Evolutionary conservation across 75 land plant species (phyloP).

Genomic region (Azolla pinnata): DNA sequence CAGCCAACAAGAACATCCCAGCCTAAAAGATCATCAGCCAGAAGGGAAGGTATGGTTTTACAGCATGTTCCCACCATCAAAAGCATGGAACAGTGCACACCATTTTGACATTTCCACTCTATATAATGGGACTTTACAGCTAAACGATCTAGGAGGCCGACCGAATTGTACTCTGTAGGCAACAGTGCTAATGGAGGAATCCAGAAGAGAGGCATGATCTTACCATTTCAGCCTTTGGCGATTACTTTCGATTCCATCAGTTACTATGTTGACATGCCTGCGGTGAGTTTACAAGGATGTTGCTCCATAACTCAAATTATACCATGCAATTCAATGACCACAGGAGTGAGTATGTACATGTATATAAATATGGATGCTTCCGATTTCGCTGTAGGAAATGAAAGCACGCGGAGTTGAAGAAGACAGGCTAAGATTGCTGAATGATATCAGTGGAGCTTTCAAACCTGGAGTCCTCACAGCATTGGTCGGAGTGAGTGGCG

Average conservation of each 20-base stretch:
- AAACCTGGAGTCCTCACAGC: slow-evolving; percentile 38
- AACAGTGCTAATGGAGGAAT: not conserved
- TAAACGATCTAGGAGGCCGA: not conserved
- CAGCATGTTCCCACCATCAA: not conserved
- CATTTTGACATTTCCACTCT: not conserved
- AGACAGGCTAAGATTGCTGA: slow-evolving; percentile 15
- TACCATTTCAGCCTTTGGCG: slow-evolving; percentile 49
- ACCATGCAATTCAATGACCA: not conserved
- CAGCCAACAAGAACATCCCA: slow-evolving; percentile 5
- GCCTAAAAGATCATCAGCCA: no score
- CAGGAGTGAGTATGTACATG: not conserved
- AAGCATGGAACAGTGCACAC: not conserved
- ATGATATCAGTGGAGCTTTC: slow-evolving; percentile 32
- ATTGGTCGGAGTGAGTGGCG: slow-evolving; percentile 43
- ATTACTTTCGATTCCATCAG: slow-evolving; percentile 44
- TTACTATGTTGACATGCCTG: slow-evolving; percentile 57
- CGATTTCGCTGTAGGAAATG: slow-evolving; percentile 36
- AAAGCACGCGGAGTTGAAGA: slow-evolving; percentile 26
- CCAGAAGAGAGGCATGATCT: slow-evolving; percentile 27
- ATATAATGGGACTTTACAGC: not conserved
- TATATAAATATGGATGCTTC: not conserved
- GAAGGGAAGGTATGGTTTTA: no score
- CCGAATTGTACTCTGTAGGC: not conserved
- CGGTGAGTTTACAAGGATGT: slow-evolving; percentile 26
- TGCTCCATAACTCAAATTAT: not conserved